Evolutionary conservation across 202 grass and related monocot species (phyloP), one percentile per base, ranked within the genome.

Genomic region (Hordeum pubiflorum): DNA sequence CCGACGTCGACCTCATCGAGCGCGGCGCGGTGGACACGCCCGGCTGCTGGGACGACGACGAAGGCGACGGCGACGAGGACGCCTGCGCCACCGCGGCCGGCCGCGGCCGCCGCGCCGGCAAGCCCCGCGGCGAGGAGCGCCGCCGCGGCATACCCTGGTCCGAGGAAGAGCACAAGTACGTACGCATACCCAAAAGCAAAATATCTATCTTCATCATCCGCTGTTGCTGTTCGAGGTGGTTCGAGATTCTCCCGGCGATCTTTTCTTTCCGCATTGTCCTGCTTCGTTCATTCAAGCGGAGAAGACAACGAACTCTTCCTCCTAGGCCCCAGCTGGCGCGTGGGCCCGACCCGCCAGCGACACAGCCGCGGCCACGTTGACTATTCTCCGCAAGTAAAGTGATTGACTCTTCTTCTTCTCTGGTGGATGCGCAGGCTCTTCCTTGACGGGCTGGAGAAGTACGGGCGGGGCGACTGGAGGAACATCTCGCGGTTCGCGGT

Each of bases 401-500:
- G 63, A 26, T 38, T 58, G 9, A 74, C 43, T n/a, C n/a, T 43
- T 71, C 34, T 5, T 62, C 32, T 39, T 20, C 27, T 31, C 3
- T 74, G 63, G 4, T 3, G 20, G 12, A 10, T 71, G 36, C 24
- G 74, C 58, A 98, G 96, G 74, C 60, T 91, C 75, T 99, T 98
- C 21, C 82, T 98, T 8, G 90, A 89, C 32, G 95, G 95, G 36
- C 79, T 98, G 76, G 86, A 89, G 13, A 94, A 82, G 82, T 98
- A 91, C 79, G 95, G 92, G 72, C 91, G 89, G 52, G 95, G 95
- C 21, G 95, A 98, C 79, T 98, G 95, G 95, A 74, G 90, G 72
- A 98, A 98, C 84, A 98, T 98, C 76, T 98, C 95, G 39, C 69
- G 95, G 11, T 95, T 93, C 92, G 33, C 86, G 52, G 95, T 98